Evolutionary conservation across 2,329 filamentous ascomycete genomes (phyloP), one percentile per base, ranked within the genome.

Genomic region (Pseudogymnoascus sp.): DNA sequence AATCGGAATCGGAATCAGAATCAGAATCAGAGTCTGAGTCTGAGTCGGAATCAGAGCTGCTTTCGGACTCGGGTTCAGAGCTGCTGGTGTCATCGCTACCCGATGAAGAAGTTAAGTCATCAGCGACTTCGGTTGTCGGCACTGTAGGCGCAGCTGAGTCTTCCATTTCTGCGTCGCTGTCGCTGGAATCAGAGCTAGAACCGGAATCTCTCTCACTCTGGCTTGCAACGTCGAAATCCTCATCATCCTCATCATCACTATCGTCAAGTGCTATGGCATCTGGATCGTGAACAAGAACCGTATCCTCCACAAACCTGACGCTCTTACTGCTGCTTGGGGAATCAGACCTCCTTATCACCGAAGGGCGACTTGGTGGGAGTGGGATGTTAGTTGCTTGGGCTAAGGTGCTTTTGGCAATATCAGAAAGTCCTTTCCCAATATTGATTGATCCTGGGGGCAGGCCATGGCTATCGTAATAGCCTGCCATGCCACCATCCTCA

Each of bases 401-500:
- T 15, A 41, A 37, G 2, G 62, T 66, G 52, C 21, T 63, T 57
- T 62, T 62, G 15, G 64, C 35, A 60, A 69, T 70, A 19, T 64
- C 63, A 12, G 64, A 65, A 23, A 70, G 59, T 15, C 65, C 69
- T 61, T 63, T 69, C 18, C 69, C 67, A 21, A 65, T 66, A 8
- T 37, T 52, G 12, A 70, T 71, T 3, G 69, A 70, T 23, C 69
- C 70, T 38, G 64, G 48, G 19, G 69, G 68, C 3, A 71, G 59
- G 7, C 70, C 68, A 61, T 70, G 64, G 21, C 69, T 64, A 56
- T 69, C 67, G 48, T 68, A 72, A 41, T 67, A 63, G 8, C 68
- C 64, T 19, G 71, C 52, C 12, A 72, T 55, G 13, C 65, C 39
- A 57, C 65, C 66, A 2, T 67, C 64, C 8, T 65, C 58, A 28